Base-by-base conservation (phyloP, 164 flowering plant genomes). In the Brasenia schreberi region DNA sequence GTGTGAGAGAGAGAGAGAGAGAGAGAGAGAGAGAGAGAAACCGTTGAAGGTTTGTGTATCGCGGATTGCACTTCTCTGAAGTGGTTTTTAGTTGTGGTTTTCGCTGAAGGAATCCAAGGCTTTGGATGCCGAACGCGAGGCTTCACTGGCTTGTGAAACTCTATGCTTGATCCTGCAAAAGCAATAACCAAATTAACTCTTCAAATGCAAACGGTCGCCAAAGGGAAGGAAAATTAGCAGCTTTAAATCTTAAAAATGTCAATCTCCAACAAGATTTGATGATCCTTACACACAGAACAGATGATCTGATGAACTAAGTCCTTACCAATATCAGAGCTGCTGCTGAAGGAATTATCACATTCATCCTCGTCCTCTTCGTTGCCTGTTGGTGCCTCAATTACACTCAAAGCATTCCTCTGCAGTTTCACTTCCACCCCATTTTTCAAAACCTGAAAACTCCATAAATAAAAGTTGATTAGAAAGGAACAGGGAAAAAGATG, bases 351-450 rank as follows among this genome's bases (percentile, higher is more conserved):
- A 64, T 70, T 68, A 59, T 68, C 75, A 4, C 66, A 68, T 4
- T 86, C 85, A 23, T 85, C 90, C 18, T 80, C 86, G 64, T 90
- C 96, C 9, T 79, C 85, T 74, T 89, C 95, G 69, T 89, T 80
- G 43, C 98, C 96, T 0, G 89, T 87, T 1, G 96, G 96, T 63
- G 81, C 87, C 78, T 90, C 98, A 10, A 92, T 72, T 71, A 92
- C 98, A 71, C 95, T 89, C 65, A 92, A 66, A 11, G 98, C 98
- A 76, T 92, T 92, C 79, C 98, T 81, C 66, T 92, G 98, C 67
- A 92, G 79, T 80, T 90, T 92, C 7, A 92, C 98, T 78, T 92
- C 98, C 59, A 81, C 81, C 56, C 98, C 98, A 78, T 92, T 92
- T 71, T 87, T 92, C 79, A 92, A 64, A 69, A 92, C 96, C 98